phyloP scores from a whole-genome alignment of 371 early-diverging fungal genomes.

The Massospora cicadina region DNA sequence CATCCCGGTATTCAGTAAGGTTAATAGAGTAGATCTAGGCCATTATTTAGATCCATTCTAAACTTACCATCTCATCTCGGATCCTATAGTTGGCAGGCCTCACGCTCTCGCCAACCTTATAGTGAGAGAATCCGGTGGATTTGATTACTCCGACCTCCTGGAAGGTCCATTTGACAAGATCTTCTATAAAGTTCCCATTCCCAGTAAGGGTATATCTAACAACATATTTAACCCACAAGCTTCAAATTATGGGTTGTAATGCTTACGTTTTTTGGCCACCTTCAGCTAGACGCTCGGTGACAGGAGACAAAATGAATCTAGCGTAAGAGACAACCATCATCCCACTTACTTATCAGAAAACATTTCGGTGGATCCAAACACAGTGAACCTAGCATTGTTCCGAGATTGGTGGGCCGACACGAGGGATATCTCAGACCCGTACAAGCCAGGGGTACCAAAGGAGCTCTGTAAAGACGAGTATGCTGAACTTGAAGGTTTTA shows the following conservation, averaged over 20 bases:
- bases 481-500: constrained; percentile 39
- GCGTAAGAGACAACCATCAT: background rate
- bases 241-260: background rate
- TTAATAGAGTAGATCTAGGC: constrained; percentile 54
- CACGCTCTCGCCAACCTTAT: constrained; percentile 39
- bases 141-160: constrained; percentile 80
- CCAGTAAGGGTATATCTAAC: constrained; percentile 24
- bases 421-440: constrained; percentile 36
- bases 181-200: constrained; percentile 50
- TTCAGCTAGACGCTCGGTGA: background rate
- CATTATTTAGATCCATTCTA: background rate
- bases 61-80: constrained; percentile 74
- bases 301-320: background rate
- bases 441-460: constrained; percentile 16
- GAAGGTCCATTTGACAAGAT: constrained; percentile 75
- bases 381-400: constrained; percentile 71
- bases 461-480: constrained; percentile 29
- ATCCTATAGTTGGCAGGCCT: constrained; percentile 65
- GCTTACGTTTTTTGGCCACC: constrained; percentile 1
- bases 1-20: constrained; percentile 52
- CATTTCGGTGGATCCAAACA: constrained; percentile 62
- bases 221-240: background rate
- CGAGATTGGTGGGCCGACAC: constrained; percentile 71
- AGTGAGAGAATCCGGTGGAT: constrained; percentile 37
- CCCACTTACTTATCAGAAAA: constrained; percentile 45